Evolutionary conservation across 2,329 filamentous ascomycete species (phyloP).

Genomic region (Stachybotrys chartarum): DNA sequence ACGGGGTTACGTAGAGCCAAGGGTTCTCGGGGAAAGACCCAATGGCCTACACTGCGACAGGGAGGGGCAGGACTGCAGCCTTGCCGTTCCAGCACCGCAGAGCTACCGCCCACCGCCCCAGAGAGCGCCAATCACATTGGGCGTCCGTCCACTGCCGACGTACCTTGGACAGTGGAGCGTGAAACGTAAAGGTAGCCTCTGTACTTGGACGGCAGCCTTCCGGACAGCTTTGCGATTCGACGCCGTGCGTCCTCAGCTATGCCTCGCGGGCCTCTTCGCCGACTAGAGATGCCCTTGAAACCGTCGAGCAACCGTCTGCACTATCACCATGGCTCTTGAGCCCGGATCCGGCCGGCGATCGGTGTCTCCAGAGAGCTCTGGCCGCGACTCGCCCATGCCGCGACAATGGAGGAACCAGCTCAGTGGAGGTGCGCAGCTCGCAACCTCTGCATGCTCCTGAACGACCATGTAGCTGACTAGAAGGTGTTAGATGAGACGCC

Average conservation of each 20-base stretch:
- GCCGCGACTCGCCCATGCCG: slow-evolving; percentile 67
- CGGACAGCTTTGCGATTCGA: slow-evolving; percentile 8
- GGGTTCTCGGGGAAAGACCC: too few species aligned
- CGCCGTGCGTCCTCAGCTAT: background rate
- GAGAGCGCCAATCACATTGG: slow-evolving; percentile 11
- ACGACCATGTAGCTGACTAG: background rate
- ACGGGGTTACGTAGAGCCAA: too few species aligned
- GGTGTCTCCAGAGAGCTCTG: slow-evolving; percentile 75
- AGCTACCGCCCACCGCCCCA: background rate
- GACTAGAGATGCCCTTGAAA: slow-evolving; percentile 12
- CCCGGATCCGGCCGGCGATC: slow-evolving; percentile 48
- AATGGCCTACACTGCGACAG: background rate
- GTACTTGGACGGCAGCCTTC: slow-evolving; percentile 19
- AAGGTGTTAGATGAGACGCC: slow-evolving; percentile 41
- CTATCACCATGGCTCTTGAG: slow-evolving; percentile 56
- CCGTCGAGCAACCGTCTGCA: slow-evolving; percentile 9
- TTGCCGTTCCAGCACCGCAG: background rate
- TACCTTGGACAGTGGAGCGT: slow-evolving; percentile 3
- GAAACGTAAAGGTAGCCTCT: slow-evolving; percentile 2
- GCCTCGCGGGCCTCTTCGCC: background rate
- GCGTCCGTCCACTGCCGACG: background rate
- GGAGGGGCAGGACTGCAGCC: background rate
- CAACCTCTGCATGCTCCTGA: slow-evolving; percentile 1
- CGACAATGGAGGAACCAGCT: slow-evolving; percentile 72
- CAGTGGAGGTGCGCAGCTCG: slow-evolving; percentile 58